Evolutionary conservation across 331 rosid species (phyloP).

Genomic region (Quercus lobata): DNA sequence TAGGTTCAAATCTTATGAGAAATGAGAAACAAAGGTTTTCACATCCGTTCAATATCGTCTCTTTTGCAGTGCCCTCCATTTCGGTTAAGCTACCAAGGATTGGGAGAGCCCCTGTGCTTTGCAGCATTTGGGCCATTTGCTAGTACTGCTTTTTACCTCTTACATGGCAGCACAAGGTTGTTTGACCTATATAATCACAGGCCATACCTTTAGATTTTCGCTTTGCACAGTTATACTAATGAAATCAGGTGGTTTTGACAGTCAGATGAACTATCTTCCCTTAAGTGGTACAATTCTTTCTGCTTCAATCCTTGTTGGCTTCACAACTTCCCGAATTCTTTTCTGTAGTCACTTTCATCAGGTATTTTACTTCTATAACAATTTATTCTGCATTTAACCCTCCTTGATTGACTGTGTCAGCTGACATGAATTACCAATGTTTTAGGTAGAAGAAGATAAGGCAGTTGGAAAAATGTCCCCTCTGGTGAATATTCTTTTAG

Average conservation of each 20-base stretch:
- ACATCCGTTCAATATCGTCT: no score
- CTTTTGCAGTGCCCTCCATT: no score
- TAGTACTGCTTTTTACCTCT: no score
- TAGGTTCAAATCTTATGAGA: no score
- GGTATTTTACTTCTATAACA: constrained; percentile 28
- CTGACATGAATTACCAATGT: constrained; percentile 17
- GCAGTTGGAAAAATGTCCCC: constrained; percentile 86
- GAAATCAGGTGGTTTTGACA: constrained; percentile 28
- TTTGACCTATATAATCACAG: constrained; percentile 16
- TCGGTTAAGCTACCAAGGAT: no score
- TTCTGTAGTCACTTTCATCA: constrained; percentile 96
- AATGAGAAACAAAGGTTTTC: no score
- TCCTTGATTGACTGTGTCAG: constrained; percentile 5
- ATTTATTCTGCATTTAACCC: constrained; percentile 5
- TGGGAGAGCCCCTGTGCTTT: no score
- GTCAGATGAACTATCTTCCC: constrained; percentile 42
- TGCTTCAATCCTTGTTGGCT: constrained; percentile 75
- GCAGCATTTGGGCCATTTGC: no score
- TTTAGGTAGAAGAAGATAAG: constrained; percentile 69
- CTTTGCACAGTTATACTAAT: constrained; percentile 18
- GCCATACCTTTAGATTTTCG: neutral
- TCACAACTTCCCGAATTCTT: constrained; percentile 75
- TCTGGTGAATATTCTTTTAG: constrained; percentile 41
- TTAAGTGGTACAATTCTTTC: constrained; percentile 59
- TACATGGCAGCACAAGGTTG: constrained; percentile 48